Evolutionary conservation across 306 rosid species (phyloP).

Genomic region (Acacia acuminata): DNA sequence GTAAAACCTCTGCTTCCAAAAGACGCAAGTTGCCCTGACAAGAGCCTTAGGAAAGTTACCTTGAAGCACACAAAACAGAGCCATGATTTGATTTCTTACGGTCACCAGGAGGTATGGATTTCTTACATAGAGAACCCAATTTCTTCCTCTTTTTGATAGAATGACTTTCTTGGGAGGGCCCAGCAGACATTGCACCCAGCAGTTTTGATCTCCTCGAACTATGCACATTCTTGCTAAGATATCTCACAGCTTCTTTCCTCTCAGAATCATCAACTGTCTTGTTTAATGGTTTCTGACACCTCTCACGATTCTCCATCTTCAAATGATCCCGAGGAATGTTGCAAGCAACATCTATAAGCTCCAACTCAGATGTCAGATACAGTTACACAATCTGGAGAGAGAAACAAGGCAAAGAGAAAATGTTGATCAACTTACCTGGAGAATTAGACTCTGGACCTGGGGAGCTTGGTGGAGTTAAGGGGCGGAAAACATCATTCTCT

Average conservation of each 20-base stretch:
- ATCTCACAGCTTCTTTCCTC: conserved; percentile 53
- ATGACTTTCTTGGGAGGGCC: conserved; percentile 34
- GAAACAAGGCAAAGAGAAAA: background rate
- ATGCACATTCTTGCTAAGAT: conserved; percentile 43
- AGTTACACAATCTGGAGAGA: background rate
- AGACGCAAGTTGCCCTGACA: conserved; percentile 20
- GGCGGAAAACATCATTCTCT: conserved; percentile 39
- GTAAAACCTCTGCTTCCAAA: background rate
- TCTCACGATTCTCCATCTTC: conserved; percentile 39
- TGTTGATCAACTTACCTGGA: conserved; percentile 51
- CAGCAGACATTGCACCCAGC: conserved; percentile 22
- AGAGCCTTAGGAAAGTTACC: conserved; percentile 34
- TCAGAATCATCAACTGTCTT: conserved; percentile 34
- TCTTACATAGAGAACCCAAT: conserved; percentile 47
- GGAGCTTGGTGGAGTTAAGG: conserved; percentile 64
- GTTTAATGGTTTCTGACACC: conserved; percentile 37
- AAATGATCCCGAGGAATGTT: conserved; percentile 42
- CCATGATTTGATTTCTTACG: conserved; percentile 49
- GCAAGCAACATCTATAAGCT: conserved; percentile 43
- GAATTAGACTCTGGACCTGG: conserved; percentile 37
- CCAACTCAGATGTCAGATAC: conserved; percentile 28
- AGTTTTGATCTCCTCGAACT: conserved; percentile 47
- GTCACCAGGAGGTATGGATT: conserved; percentile 31
- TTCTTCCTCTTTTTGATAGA: conserved; percentile 58
- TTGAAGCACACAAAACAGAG: conserved; percentile 42